Conservation (phyloP, 805 yeast species). For the Candida vaughaniae region DNA sequence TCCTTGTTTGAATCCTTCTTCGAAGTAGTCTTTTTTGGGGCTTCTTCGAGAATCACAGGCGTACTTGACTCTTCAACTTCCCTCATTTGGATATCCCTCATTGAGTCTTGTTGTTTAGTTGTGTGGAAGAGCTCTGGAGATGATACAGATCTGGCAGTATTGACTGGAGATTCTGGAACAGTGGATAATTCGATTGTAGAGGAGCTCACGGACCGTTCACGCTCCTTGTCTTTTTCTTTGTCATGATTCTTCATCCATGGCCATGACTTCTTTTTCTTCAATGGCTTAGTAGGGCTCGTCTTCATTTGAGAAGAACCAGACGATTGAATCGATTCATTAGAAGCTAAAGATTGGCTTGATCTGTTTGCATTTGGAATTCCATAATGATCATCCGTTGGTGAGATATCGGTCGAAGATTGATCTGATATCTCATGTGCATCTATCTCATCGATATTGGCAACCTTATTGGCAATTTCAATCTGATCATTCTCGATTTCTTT, state of each 20-base stretch:
- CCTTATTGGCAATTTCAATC: conserved; percentile 1
- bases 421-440: conserved; percentile 15
- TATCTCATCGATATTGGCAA: conserved; percentile 10
- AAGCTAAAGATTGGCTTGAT: conserved; percentile 5
- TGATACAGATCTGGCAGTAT: conserved; percentile 31
- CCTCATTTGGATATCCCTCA: not conserved
- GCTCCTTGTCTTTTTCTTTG: conserved; percentile 16
- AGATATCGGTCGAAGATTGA: conserved; percentile 10
- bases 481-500: conserved; percentile 6
- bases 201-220: conserved; percentile 29
- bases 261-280: conserved; percentile 41
- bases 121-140: conserved; percentile 29
- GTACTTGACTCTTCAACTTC: not conserved
- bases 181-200: conserved; percentile 29
- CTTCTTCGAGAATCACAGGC: not conserved
- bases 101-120: not conserved
- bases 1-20: conserved; percentile 11
- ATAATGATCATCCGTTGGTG: conserved; percentile 4
- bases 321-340: conserved; percentile 9
- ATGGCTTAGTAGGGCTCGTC: conserved; percentile 16
- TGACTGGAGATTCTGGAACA: conserved; percentile 18
- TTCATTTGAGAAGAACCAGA: conserved; percentile 2
- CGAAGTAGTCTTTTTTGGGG: conserved; percentile 11
- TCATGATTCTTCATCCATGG: conserved; percentile 28
- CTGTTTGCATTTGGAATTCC: not conserved